Evolutionary conservation across 352 stramenopile genomes (phyloP).

Genomic region (Pythium graminicola): DNA sequence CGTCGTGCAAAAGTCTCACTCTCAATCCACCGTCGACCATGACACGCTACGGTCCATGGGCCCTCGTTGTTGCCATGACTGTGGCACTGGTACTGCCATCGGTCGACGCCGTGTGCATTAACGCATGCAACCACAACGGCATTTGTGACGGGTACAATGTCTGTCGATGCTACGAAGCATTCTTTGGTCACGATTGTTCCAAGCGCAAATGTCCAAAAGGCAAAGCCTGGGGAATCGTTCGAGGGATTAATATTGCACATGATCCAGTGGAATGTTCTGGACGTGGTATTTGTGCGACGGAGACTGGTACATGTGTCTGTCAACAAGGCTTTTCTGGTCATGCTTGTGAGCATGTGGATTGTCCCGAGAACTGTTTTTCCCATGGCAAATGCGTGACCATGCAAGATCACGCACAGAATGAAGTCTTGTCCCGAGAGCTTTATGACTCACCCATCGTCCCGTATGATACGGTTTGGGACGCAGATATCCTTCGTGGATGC

Average conservation of each 20-base stretch:
- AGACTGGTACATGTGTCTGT: constrained; percentile 69
- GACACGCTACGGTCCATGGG: background rate
- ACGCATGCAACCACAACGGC: constrained; percentile 50
- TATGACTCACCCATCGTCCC: constrained; percentile 33
- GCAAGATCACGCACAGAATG: constrained; percentile 44
- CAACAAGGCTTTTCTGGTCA: constrained; percentile 71
- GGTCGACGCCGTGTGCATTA: constrained; percentile 35
- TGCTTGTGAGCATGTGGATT: constrained; percentile 57
- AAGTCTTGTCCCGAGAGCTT: constrained; percentile 43
- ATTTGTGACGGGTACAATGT: constrained; percentile 49
- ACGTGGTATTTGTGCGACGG: constrained; percentile 61
- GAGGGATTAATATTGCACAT: constrained; percentile 40
- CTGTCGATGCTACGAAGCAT: constrained; percentile 49
- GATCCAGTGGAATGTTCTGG: constrained; percentile 44
- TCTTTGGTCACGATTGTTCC: constrained; percentile 63
- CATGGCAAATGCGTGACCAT: constrained; percentile 69
- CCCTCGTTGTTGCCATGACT: background rate
- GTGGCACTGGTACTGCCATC: background rate
- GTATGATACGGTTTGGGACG: constrained; percentile 66
- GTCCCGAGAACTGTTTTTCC: constrained; percentile 38
- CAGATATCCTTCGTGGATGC: constrained; percentile 70
- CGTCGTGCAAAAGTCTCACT: too few species aligned
- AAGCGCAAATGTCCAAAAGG: constrained; percentile 35
- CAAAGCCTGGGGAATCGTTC: constrained; percentile 52
- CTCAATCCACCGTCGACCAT: background rate